These are phyloP conservation scores for Pythium monospermum DNA, from an alignment of 352 stramenopile species.

Conservation along the genomic window DNA sequence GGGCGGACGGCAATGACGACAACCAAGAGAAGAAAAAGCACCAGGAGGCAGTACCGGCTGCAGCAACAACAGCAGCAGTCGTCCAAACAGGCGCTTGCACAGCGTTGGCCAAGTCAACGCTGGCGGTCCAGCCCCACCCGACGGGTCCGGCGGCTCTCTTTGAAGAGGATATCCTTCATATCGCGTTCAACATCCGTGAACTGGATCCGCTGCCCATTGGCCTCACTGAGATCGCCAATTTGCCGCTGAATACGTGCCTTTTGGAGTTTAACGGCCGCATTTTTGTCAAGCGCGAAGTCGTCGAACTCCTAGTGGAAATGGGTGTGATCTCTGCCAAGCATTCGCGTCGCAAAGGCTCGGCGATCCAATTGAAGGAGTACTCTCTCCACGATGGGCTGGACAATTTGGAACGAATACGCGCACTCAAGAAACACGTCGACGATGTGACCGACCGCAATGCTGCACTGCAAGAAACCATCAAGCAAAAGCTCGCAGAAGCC, in stretches of 20 bases:
- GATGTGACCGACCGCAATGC: constrained; percentile 38
- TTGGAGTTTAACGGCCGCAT: constrained; percentile 66
- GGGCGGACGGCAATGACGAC: not conserved
- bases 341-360: constrained; percentile 66
- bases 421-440: constrained; percentile 42
- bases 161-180: constrained; percentile 49
- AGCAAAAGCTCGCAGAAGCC: constrained; percentile 32
- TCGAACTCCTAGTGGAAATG: constrained; percentile 61
- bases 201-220: constrained; percentile 60
- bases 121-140: not conserved
- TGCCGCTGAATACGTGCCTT: constrained; percentile 78
- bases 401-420: constrained; percentile 50
- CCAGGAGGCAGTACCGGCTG: not conserved
- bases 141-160: not conserved
- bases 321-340: constrained; percentile 62
- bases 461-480: constrained; percentile 47
- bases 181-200: constrained; percentile 62
- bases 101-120: constrained; percentile 1
- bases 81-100: too few species aligned
- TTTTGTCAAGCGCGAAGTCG: constrained; percentile 66
- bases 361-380: constrained; percentile 78
- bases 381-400: constrained; percentile 69
- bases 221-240: constrained; percentile 54
- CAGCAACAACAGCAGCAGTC: too few species aligned
- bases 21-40: not conserved